Evolutionary conservation across 371 early-diverging fungal genomes (phyloP).

Genomic region (Rhizopus delemar): DNA sequence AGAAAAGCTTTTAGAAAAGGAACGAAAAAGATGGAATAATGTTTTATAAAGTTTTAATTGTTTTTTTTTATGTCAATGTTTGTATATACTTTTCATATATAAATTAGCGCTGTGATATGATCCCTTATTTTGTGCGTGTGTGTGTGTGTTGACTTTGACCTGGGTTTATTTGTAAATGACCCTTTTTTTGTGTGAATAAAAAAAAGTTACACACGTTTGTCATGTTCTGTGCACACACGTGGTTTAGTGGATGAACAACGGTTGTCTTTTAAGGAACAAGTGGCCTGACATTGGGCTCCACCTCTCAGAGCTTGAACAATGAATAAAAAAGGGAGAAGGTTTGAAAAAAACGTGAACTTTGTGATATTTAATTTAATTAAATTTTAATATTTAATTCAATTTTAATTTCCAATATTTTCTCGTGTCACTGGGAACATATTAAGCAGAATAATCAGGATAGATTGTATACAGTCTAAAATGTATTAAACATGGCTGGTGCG

Average conservation of each 20-base stretch:
- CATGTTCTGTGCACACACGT: slow-evolving; percentile 12
- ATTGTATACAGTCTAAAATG: no score
- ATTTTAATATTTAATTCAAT: neutral
- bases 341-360: slow-evolving; percentile 1
- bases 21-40: no score
- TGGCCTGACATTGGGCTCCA: slow-evolving; percentile 23
- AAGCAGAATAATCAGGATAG: no score
- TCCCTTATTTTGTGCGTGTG: slow-evolving; percentile 8
- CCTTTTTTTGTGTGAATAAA: slow-evolving; percentile 20
- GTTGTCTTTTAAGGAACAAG: slow-evolving; percentile 9
- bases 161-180: neutral
- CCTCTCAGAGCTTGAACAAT: slow-evolving; percentile 9
- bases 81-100: no score
- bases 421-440: neutral
- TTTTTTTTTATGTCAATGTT: no score
- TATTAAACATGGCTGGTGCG: no score
- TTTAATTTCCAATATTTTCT: neutral
- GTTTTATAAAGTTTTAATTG: no score
- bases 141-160: neutral
- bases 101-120: neutral
- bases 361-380: neutral
- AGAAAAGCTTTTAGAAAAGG: no score
- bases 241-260: slow-evolving; percentile 15
- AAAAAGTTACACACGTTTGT: slow-evolving; percentile 2
- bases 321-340: neutral